Evolutionary conservation across 1,139 yeast species (phyloP).

Genomic region (Pichia norvegensis): DNA sequence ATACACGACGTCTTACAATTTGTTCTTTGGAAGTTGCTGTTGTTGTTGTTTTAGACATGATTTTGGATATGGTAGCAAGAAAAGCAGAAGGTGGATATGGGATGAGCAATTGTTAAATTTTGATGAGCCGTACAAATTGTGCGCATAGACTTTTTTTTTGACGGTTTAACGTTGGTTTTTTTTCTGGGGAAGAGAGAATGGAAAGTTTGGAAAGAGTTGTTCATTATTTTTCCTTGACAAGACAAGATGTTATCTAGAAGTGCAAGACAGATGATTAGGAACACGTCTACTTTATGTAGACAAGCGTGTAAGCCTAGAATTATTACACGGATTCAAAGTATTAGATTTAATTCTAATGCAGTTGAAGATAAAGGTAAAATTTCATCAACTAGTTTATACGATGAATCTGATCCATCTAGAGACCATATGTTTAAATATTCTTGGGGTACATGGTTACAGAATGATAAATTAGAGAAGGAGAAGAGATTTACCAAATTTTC

Average conservation of each 20-base stretch:
- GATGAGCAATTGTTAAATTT: no score
- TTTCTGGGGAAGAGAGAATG: background rate
- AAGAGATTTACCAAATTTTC: slow-evolving; percentile 79
- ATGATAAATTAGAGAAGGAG: slow-evolving; percentile 65
- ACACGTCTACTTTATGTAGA: background rate
- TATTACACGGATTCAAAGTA: background rate
- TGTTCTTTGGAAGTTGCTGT: background rate
- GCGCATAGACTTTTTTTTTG: no score
- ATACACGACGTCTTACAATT: slow-evolving; percentile 9
- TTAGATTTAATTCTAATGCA: slow-evolving; percentile 10
- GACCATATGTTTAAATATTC: slow-evolving; percentile 74
- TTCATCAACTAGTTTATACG: slow-evolving; percentile 13
- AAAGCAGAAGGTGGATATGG: no score
- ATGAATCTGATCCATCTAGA: slow-evolving; percentile 51
- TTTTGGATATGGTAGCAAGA: background rate
- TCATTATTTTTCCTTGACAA: no score
- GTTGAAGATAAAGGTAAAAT: slow-evolving; percentile 1
- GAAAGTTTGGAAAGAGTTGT: no score
- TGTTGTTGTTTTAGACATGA: background rate
- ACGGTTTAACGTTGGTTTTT: no score
- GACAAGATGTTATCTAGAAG: slow-evolving; percentile 9
- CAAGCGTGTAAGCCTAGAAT: background rate
- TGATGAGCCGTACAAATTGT: no score
- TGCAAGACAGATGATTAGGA: slow-evolving; percentile 1
- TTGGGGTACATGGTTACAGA: slow-evolving; percentile 92